Evolutionary conservation across 2,329 filamentous ascomycete genomes (phyloP).

Genomic region (Gremmenia infestans): DNA sequence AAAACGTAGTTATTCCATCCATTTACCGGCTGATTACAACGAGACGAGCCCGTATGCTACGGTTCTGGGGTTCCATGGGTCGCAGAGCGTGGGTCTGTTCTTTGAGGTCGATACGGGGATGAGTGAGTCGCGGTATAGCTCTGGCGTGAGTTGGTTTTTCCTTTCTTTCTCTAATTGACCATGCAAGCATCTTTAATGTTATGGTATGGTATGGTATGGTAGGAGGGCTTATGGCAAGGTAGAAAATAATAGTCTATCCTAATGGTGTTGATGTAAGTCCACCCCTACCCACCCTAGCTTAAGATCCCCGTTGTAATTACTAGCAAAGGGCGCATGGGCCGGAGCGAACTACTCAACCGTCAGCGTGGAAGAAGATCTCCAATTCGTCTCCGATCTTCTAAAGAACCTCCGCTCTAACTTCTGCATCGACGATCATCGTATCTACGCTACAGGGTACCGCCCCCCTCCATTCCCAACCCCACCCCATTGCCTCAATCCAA

Average conservation of each 20-base stretch:
- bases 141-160: too few relatives aligned
- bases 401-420: neutral
- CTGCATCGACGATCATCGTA: neutral
- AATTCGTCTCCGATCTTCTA: neutral
- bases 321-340: neutral
- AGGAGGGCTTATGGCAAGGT: neutral
- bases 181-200: too few relatives aligned
- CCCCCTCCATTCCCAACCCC: too few relatives aligned
- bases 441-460: neutral
- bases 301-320: too few relatives aligned
- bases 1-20: neutral
- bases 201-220: too few relatives aligned
- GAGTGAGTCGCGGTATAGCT: neutral
- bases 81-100: neutral
- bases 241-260: neutral
- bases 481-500: too few relatives aligned
- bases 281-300: too few relatives aligned
- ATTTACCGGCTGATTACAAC: neutral
- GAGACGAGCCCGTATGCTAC: neutral
- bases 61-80: neutral
- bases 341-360: neutral
- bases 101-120: neutral
- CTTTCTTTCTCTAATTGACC: too few relatives aligned
- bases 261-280: neutral
- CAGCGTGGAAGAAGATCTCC: neutral